Evolutionary conservation across 768 basidiomycete species (phyloP).

Genomic region (Tricholoma hemisulphureum): DNA sequence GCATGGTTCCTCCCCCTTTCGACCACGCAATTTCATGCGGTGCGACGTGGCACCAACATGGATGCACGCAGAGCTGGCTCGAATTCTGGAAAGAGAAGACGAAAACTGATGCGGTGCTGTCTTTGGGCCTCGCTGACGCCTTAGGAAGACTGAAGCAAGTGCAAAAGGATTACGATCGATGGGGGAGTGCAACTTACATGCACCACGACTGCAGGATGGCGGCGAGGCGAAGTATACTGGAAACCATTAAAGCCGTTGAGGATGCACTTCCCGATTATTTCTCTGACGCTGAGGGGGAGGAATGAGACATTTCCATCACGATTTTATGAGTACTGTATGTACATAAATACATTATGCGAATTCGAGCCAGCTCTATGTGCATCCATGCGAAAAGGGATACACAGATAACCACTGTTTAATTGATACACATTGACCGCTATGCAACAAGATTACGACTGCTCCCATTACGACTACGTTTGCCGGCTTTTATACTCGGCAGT

Average conservation of each 20-base stretch:
- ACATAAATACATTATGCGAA: not conserved
- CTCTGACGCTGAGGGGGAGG: conserved; percentile 28
- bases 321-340: not conserved
- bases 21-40: conserved; percentile 64
- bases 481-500: conserved; percentile 8
- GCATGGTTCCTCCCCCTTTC: conserved; percentile 55
- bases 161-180: conserved; percentile 65
- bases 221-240: conserved; percentile 56
- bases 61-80: conserved; percentile 69
- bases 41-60: conserved; percentile 70
- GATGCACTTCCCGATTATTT: conserved; percentile 67
- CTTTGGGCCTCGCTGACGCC: conserved; percentile 62
- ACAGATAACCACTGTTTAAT: no score
- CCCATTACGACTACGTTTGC: conserved; percentile 22
- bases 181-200: conserved; percentile 77
- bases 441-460: conserved; percentile 12
- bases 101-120: conserved; percentile 56
- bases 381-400: no score
- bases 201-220: conserved; percentile 66
- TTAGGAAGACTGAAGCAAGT: conserved; percentile 62
- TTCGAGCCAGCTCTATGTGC: no score
- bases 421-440: not conserved
- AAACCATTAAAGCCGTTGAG: conserved; percentile 54
- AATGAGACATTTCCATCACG: not conserved
- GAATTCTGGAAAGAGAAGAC: conserved; percentile 83